phyloP scores from a whole-genome alignment of 495 filamentous ascomycete species.

The Polyplosphaeria fusca region DNA sequence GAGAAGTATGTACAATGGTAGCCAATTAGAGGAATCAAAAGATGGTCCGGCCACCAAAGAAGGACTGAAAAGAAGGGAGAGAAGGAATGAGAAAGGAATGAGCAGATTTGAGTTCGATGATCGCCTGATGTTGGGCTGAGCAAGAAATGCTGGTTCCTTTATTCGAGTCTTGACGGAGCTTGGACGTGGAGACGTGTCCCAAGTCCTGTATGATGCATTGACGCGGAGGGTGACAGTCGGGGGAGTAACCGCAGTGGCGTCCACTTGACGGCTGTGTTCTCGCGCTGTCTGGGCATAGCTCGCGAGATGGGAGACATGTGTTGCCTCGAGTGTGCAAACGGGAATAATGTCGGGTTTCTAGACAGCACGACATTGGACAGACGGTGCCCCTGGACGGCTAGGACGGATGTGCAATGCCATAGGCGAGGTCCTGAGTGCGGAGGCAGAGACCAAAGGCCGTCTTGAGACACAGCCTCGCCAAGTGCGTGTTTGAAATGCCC shows the following conservation, averaged over 20 bases:
- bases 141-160: neutral
- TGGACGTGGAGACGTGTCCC: too few relatives aligned
- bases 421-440: neutral
- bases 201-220: constrained; percentile 12
- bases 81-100: constrained; percentile 19
- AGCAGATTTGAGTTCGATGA: constrained; percentile 9
- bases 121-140: neutral
- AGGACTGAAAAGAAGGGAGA: constrained; percentile 5
- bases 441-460: neutral
- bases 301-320: constrained; percentile 9
- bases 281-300: neutral
- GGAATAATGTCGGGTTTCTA: constrained; percentile 11
- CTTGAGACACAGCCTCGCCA: neutral
- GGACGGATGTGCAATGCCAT: neutral
- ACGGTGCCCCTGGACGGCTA: neutral
- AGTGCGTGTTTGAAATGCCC: constrained; percentile 9
- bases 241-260: neutral
- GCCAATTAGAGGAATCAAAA: constrained; percentile 7
- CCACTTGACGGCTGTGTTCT: neutral
- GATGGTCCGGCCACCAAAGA: constrained; percentile 20
- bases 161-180: neutral
- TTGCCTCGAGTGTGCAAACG: constrained; percentile 6
- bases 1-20: neutral
- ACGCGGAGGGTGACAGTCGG: constrained; percentile 1
- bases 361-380: neutral